A percentile compares a stretch with the other conserved stretches of the same genome.
Conservation (phyloP, 306 rosid species). For the Gillenia trifoliata region DNA sequence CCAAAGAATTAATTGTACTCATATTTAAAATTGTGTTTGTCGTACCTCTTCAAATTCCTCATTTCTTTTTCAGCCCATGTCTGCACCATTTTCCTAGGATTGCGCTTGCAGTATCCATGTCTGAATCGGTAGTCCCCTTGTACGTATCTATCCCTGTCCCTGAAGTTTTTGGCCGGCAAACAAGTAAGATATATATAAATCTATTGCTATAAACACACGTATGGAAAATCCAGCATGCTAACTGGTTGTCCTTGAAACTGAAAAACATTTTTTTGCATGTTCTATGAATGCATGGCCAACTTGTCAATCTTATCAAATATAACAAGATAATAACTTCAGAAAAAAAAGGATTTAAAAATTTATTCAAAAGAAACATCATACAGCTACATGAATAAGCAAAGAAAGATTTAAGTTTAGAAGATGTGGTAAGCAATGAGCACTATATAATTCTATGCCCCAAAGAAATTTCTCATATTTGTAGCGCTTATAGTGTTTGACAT, state of each 20-base stretch:
- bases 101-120: slow-evolving; percentile 81
- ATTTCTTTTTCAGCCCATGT: slow-evolving; percentile 98
- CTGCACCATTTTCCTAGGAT: slow-evolving; percentile 96
- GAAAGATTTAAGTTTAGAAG: not conserved
- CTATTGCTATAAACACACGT: not conserved
- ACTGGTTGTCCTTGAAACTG: not conserved
- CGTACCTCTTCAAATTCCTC: slow-evolving; percentile 86
- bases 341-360: not conserved
- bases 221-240: not conserved
- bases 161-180: slow-evolving; percentile 27
- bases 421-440: too few species aligned
- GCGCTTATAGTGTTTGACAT: not conserved
- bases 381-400: not conserved
- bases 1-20: not conserved
- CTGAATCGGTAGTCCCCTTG: slow-evolving; percentile 90
- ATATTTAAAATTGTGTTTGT: not conserved
- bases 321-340: not conserved
- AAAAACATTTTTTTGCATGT: not conserved
- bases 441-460: not conserved
- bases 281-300: not conserved
- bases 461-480: not conserved
- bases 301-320: not conserved
- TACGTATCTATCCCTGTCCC: slow-evolving; percentile 93
- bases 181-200: slow-evolving; percentile 17
- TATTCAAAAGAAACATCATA: not conserved